Evolutionary conservation across 306 rosid genomes (phyloP).

Genomic region (Vigna reflexopilosa): DNA sequence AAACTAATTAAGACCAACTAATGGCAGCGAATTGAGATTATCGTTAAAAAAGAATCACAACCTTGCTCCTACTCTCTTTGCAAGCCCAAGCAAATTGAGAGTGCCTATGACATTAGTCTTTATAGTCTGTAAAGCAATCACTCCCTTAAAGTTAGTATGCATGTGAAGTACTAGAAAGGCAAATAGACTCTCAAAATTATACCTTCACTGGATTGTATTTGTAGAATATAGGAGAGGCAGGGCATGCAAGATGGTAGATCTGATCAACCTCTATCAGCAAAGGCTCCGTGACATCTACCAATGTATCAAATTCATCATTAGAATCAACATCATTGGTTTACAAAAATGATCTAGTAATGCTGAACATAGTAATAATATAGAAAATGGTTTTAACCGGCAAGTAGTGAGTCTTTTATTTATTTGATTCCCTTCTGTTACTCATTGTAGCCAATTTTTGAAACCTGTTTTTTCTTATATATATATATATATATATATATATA

Average conservation of each 20-base stretch:
- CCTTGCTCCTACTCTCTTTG: slow-evolving; percentile 99
- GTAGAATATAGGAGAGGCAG: slow-evolving; percentile 97
- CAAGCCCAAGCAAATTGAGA: slow-evolving; percentile 96
- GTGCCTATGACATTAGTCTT: slow-evolving; percentile 98
- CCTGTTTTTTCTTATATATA: too few relatives aligned
- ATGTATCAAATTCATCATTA: slow-evolving; percentile 25
- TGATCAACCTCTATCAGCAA: slow-evolving; percentile 92
- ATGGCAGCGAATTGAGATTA: slow-evolving; percentile 32
- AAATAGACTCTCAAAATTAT: slow-evolving; percentile 20
- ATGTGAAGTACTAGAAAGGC: background rate
- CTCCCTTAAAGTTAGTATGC: background rate
- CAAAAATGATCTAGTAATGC: slow-evolving; percentile 28
- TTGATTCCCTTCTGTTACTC: too few relatives aligned
- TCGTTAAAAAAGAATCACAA: slow-evolving; percentile 13
- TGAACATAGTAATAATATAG: background rate
- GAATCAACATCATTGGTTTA: slow-evolving; percentile 30
- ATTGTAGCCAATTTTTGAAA: too few relatives aligned
- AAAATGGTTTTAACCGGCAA: too few relatives aligned
- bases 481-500: too few relatives aligned
- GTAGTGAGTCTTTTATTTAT: too few relatives aligned
- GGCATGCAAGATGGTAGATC: slow-evolving; percentile 98
- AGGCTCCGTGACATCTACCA: slow-evolving; percentile 87
- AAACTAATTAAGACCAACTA: slow-evolving; percentile 36
- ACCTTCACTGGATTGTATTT: slow-evolving; percentile 98
- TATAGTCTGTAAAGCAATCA: slow-evolving; percentile 72